phyloP scores from a whole-genome alignment of 1,139 yeast genomes.

The Pneumocystis carinii region DNA sequence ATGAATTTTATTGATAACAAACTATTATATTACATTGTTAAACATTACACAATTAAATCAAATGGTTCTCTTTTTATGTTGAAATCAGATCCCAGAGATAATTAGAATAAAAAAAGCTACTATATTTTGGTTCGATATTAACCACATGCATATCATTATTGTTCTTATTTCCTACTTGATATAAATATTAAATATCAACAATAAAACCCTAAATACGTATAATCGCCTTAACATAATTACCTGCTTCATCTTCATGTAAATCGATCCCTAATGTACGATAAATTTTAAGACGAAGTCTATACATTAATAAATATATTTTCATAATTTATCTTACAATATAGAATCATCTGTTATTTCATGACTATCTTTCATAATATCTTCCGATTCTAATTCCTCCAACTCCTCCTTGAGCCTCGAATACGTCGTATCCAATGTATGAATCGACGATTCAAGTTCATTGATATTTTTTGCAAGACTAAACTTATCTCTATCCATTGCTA shows the following conservation, averaged over 20 bases:
- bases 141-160: conserved; percentile 38
- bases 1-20: background rate
- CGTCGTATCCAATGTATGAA: conserved; percentile 34
- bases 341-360: conserved; percentile 16
- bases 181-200: background rate
- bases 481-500: conserved; percentile 34
- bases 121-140: conserved; percentile 41
- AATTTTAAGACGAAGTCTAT: conserved; percentile 19
- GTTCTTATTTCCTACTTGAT: conserved; percentile 12
- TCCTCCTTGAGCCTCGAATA: conserved; percentile 31
- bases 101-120: conserved; percentile 50
- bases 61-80: background rate
- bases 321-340: conserved; percentile 22
- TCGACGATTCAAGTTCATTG: conserved; percentile 40
- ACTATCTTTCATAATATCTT: conserved; percentile 19
- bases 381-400: conserved; percentile 25
- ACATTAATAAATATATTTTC: conserved; percentile 15
- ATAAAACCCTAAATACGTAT: conserved; percentile 31
- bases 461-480: conserved; percentile 42
- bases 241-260: conserved; percentile 22
- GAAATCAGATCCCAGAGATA: conserved; percentile 52
- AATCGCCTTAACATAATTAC: conserved; percentile 32
- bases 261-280: conserved; percentile 27
- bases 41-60: background rate
- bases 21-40: background rate